phyloP scores from a whole-genome alignment of 768 basidiomycete genomes.

The Rhodotorula babjevae region DNA sequence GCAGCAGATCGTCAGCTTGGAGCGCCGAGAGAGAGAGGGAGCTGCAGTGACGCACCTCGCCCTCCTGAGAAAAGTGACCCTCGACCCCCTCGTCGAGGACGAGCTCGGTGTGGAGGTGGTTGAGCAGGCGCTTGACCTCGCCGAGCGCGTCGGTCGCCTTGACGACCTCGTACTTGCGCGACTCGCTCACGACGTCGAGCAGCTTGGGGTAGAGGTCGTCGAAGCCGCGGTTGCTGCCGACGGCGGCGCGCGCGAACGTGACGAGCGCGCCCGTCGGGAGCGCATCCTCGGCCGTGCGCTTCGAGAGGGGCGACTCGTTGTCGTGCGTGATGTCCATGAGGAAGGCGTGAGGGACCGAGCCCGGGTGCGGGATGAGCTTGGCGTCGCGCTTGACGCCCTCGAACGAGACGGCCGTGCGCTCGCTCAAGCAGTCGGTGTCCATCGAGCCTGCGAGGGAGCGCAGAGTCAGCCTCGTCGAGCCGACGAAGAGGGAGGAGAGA shows the following conservation, averaged over 20 bases:
- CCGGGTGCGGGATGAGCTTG: conserved; percentile 71
- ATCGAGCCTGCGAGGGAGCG: conserved; percentile 64
- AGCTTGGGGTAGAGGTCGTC: conserved; percentile 95
- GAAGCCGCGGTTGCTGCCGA: conserved; percentile 93
- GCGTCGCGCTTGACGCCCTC: conserved; percentile 72
- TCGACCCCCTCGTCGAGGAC: conserved; percentile 77
- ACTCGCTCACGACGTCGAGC: conserved; percentile 82
- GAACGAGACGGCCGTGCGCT: conserved; percentile 67
- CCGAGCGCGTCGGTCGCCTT: conserved; percentile 53
- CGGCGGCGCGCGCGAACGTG: conserved; percentile 78
- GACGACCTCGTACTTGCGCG: conserved; percentile 68
- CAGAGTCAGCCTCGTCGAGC: neutral
- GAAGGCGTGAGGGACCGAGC: conserved; percentile 84
- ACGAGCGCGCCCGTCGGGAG: conserved; percentile 91
- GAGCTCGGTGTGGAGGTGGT: conserved; percentile 87
- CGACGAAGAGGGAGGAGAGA: neutral
- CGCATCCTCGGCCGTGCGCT: conserved; percentile 88
- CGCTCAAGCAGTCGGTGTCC: conserved; percentile 80
- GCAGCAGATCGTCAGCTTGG: too few relatives aligned
- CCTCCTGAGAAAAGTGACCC: conserved; percentile 95
- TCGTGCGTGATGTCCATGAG: conserved; percentile 96
- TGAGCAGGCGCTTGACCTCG: conserved; percentile 62
- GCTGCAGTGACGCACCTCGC: conserved; percentile 66
- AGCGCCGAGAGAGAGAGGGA: neutral
- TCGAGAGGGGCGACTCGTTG: conserved; percentile 85